Evolutionary conservation across 2,329 filamentous ascomycete genomes (phyloP), one percentile per base, ranked within the genome.

Genomic region (Allantophomopsis cytisporea): DNA sequence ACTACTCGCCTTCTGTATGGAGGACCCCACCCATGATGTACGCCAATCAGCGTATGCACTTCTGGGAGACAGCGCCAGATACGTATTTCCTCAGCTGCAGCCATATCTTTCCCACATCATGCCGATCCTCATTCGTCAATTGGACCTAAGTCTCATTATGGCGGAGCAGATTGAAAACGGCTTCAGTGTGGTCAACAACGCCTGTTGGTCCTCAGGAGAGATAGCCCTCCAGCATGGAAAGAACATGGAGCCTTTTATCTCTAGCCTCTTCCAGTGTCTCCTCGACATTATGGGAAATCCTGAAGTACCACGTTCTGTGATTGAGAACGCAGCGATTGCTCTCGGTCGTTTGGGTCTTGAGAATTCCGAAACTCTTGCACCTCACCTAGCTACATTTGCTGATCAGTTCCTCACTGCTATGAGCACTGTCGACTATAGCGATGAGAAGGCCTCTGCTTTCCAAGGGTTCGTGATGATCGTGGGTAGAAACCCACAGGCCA

Each of bases 101-200:
- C 73, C 76, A 3, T 83, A 79, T 49, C 66, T 98, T 12, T 69
- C 74, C 2, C 74, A 68, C 11, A 70, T 96, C 40, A 64, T 96
- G 55, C 83, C 85, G 1, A 77, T 89, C 37, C 64, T 95, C n/a
- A 73, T 95, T 46, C 76, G 78, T 51, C 88, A 96, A 56, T 74
- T 98, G 20, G 88, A 96, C 48, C 66, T 94, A 48, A 81, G 87
- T 44, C 70, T 69, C 40, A 73, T 87, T 38, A 61, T 76, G 14
- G 82, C 88, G 44, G 85, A 93, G 50, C 83, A 87, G 44, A 77
- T 86, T 36, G 85, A 94, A 46, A 82, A 76, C 14, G 80, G 79
- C 12, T 95, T 94, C 58, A 86, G 87, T 43, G 88, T 96, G 21
- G 79, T 96, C 43, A 98, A 96, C 70, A 98, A 98, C 56, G 89